phyloP scores from a whole-genome alignment of 805 yeast species.

The Suhomyces canberraensis region DNA sequence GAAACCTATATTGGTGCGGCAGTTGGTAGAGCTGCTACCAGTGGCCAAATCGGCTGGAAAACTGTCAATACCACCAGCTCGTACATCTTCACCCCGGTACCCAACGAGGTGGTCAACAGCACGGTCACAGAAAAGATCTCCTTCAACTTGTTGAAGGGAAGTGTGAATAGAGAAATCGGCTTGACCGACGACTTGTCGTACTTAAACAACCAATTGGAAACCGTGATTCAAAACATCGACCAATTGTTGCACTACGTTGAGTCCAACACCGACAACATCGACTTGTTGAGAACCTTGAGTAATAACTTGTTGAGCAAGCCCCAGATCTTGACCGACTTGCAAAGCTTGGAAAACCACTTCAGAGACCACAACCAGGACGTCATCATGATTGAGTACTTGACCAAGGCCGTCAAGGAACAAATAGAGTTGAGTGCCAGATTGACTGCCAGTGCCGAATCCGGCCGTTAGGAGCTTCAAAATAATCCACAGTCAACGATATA shows the following conservation, averaged over 20 bases:
- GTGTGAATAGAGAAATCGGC: slow-evolving; percentile 24
- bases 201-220: slow-evolving; percentile 44
- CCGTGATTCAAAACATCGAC: slow-evolving; percentile 47
- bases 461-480: no score
- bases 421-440: slow-evolving; percentile 74
- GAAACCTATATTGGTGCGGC: slow-evolving; percentile 76
- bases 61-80: slow-evolving; percentile 29
- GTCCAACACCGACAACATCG: slow-evolving; percentile 46
- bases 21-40: slow-evolving; percentile 51
- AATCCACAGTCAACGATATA: no score
- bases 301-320: slow-evolving; percentile 53
- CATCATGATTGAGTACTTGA: slow-evolving; percentile 74
- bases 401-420: slow-evolving; percentile 82
- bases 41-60: slow-evolving; percentile 41
- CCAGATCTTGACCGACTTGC: slow-evolving; percentile 45
- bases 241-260: slow-evolving; percentile 48
- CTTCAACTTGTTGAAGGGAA: slow-evolving; percentile 43
- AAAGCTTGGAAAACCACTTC: slow-evolving; percentile 57
- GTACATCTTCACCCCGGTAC: slow-evolving; percentile 74
- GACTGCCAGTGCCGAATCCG: slow-evolving; percentile 24
- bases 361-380: slow-evolving; percentile 76
- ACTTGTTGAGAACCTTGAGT: slow-evolving; percentile 65
- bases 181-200: slow-evolving; percentile 38
- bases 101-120: slow-evolving; percentile 56
- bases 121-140: slow-evolving; percentile 56